Evolutionary conservation across 2,329 filamentous ascomycete genomes (phyloP), one percentile per base, ranked within the genome.

Genomic region (Hypoxylon sp.): DNA sequence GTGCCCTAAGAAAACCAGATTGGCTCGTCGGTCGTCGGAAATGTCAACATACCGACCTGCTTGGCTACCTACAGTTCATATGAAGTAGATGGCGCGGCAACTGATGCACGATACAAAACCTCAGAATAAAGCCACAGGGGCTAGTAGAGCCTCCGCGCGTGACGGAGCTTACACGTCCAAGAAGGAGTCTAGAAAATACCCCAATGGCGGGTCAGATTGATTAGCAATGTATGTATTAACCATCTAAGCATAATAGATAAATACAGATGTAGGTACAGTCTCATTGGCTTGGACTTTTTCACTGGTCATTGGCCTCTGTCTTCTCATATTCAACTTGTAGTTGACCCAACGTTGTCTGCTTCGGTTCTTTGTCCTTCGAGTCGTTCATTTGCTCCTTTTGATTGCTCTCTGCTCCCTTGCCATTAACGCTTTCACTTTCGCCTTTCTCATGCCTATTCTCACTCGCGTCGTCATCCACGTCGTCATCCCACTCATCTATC

Each of bases 401-500:
- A 3, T 24, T 51, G 29, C 19, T 22, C 47, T 51, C 53, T 19
- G 9, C 35, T 29, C n/a, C 33, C n/a, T 67, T 59, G 6, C 39
- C 52, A 22, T 48, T 53, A 33, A 11, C 19, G 19, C 46, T 47
- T 14, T 52, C 33, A 9, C 35, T 62, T 5, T 55, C 39, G 9
- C 48, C 64, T 19, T 54, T 52, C 14, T 54, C 44, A 2, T 67
- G 33, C 5, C 63, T 65, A 10, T 68, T 63, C 17, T 71, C 54
- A 17, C 67, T 69, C 0, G 72, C 72, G 2, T 73, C 70, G 17
- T 76, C 71, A 31, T 78, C 52, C 53, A 44, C 13, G 13, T 79
- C 74, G 65, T 78, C 73, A 37, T 78, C 70, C 79, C 80, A 83
- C 0, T 77, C 80, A 0, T 75, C 71, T 51, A 84, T 78, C 55